Percentiles rank a stretch among this genome's conserved stretches.
Conservation (phyloP, 2,329 filamentous ascomycete genomes). For the Fusarium denticulatum region DNA sequence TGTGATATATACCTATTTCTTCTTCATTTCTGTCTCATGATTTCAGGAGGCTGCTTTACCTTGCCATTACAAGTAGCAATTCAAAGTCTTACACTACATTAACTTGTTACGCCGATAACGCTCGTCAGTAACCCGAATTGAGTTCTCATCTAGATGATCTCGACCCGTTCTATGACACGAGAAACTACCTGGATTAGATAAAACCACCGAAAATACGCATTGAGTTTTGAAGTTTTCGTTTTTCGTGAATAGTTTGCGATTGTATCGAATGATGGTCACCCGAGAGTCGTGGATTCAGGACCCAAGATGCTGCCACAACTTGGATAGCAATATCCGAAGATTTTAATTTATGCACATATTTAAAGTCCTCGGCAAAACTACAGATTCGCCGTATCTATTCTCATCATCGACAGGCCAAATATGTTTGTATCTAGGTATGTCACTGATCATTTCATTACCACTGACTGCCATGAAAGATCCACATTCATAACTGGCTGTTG, state of each 20-base stretch:
- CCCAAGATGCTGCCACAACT: background rate
- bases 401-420: background rate
- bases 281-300: background rate
- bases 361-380: background rate
- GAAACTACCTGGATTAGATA: background rate
- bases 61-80: background rate
- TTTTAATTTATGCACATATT: too few relatives aligned
- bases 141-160: background rate
- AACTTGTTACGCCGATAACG: background rate
- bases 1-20: background rate
- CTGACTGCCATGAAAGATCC: background rate
- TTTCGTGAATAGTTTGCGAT: too few relatives aligned
- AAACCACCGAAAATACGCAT: background rate
- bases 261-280: background rate
- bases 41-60: background rate
- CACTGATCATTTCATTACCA: background rate
- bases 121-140: background rate
- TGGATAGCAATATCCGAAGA: background rate
- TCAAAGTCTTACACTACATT: background rate
- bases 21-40: background rate
- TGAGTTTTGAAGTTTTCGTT: background rate
- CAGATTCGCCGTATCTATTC: background rate
- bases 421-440: background rate
- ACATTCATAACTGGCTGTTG: background rate
- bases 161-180: background rate